Base-by-base conservation (phyloP, 345 rosid species). In the Aurinia saxatilis region DNA sequence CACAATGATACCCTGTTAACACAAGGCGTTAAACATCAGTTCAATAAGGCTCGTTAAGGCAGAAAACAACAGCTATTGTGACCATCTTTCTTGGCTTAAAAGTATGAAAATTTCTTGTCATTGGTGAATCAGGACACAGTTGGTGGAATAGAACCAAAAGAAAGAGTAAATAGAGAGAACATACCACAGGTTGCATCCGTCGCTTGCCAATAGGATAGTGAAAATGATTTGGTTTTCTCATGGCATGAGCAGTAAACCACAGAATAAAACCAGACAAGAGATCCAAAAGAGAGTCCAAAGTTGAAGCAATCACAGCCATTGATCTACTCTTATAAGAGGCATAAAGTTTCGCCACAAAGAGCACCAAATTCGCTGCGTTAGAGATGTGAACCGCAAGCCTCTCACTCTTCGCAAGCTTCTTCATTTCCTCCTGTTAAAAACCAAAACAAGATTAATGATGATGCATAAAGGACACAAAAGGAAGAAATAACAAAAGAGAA, bases 161-260 rank as follows among this genome's bases (percentile, higher is more conserved):
- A 34, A 44, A 19, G 58, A 18, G 52, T 23, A 14, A 3, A 10
- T 21, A 2, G 4, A n/a, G 21, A 40, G n/a, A 47, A 48, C 82
- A 52, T 76, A 90, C 97, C 75, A 87, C 95, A 8, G 95, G 97
- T 11, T 90, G 97, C 97, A 90, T 90, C 30, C 90, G 74, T 40
- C 79, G 83, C 66, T 87, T 90, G 30, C 97, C 97, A 7, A 90
- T 82, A 1, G 97, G 97, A 65, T 87, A 87, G 63, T 53, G 66
- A 70, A 76, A 82, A 0, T 74, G 87, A 61, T 90, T 90, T n/a
- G 92, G 95, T 37, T 73, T 85, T 25, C 63, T 85, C 95, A 90
- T 90, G 58, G 92, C 92, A 52, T 83, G 56, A 44, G 90, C 76
- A 7, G 97, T 90, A 74, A 90, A 90, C 95, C 97, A 87, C 18